These are phyloP conservation scores for Pseudohyphozyma bogoriensis DNA, from an alignment of 768 basidiomycete species.

Conservation along the genomic window DNA sequence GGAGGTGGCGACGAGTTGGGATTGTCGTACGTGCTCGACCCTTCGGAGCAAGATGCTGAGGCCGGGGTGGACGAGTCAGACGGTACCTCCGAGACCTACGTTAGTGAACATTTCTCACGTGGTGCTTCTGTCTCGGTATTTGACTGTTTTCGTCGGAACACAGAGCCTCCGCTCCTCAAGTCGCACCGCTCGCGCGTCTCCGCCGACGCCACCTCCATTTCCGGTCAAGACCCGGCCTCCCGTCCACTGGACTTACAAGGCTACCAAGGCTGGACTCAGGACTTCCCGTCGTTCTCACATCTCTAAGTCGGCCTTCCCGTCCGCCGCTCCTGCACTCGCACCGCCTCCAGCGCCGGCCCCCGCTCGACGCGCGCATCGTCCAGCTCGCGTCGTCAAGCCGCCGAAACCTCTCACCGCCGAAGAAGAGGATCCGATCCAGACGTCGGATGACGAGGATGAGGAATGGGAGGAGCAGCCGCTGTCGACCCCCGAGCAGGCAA, in stretches of 20 bases:
- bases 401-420: not conserved
- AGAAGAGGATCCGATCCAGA: constrained; percentile 3
- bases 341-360: not conserved
- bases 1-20: constrained; percentile 6
- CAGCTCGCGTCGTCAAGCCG: not conserved
- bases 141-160: not conserved
- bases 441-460: not conserved
- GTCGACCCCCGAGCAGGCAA: not conserved
- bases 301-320: not conserved
- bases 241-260: no score
- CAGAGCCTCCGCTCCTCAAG: not conserved
- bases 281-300: not conserved
- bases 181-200: not conserved
- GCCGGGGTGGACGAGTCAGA: not conserved
- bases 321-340: not conserved
- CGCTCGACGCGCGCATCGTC: not conserved
- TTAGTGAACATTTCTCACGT: not conserved
- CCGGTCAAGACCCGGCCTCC: not conserved
- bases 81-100: not conserved
- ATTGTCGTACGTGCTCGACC: not conserved
- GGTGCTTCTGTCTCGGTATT: no score
- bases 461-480: not conserved
- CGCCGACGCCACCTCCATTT: no score
- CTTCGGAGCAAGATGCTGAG: not conserved
- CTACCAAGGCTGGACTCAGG: not conserved